Percentiles rank a stretch among this genome's conserved stretches.
Conservation (phyloP, 1,284 basidiomycete genomes). For the Taiwanofungus camphoratus region DNA sequence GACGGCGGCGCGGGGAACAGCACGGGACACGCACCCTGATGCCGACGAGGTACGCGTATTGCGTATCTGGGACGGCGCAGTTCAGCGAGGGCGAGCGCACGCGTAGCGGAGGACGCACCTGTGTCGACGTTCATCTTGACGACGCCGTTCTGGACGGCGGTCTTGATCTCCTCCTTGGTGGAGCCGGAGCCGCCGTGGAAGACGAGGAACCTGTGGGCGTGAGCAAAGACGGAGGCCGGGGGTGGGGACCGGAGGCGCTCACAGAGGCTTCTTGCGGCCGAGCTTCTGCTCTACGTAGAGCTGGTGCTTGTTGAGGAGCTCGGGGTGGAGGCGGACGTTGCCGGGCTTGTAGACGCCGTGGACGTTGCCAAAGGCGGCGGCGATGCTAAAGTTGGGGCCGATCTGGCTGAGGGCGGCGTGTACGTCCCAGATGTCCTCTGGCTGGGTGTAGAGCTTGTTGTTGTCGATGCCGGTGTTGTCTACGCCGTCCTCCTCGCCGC, state of each 20-base stretch:
- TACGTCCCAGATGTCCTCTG: slow-evolving; percentile 94
- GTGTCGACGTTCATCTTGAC: slow-evolving; percentile 98
- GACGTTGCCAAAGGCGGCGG: slow-evolving; percentile 95
- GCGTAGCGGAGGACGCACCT: slow-evolving; percentile 32
- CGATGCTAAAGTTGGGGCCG: slow-evolving; percentile 94
- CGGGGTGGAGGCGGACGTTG: slow-evolving; percentile 90
- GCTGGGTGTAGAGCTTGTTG: slow-evolving; percentile 92
- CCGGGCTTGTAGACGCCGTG: slow-evolving; percentile 96
- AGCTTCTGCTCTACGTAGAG: slow-evolving; percentile 69
- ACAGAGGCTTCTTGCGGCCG: slow-evolving; percentile 78
- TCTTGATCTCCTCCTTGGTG: slow-evolving; percentile 92
- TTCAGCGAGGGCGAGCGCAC: neutral
- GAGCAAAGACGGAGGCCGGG: neutral
- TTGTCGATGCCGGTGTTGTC: slow-evolving; percentile 97
- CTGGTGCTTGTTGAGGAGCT: slow-evolving; percentile 93
- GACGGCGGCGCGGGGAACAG: neutral
- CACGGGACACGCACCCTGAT: slow-evolving; percentile 60
- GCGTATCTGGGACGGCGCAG: slow-evolving; percentile 53
- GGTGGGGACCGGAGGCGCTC: slow-evolving; percentile 26
- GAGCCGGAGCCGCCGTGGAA: slow-evolving; percentile 99
- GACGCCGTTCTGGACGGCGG: slow-evolving; percentile 89
- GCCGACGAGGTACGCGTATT: slow-evolving; percentile 89
- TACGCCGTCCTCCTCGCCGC: slow-evolving; percentile 98
- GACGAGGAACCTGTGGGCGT: slow-evolving; percentile 79
- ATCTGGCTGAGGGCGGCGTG: slow-evolving; percentile 81